A percentile compares a stretch with the other conserved stretches of the same genome.
These are phyloP conservation scores for Prillingera fragicola DNA, from an alignment of 1,284 basidiomycete species.

Conservation along the genomic window DNA sequence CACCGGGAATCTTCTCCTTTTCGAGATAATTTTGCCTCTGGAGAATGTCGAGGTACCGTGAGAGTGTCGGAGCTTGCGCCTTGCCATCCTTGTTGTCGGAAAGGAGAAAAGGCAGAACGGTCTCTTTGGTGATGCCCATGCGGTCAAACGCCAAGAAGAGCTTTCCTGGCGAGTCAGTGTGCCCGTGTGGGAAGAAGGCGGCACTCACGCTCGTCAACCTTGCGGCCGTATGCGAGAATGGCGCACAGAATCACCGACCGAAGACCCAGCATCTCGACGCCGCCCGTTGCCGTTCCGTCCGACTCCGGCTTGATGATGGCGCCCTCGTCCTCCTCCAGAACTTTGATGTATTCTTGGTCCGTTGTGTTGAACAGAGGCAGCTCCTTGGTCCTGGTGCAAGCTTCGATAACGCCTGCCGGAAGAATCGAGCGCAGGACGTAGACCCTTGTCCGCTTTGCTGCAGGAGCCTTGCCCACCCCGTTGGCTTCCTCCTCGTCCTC, in stretches of 20 bases:
- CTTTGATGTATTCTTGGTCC: conserved; percentile 6
- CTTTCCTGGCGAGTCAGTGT: conserved; percentile 19
- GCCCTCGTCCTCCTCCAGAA: conserved; percentile 32
- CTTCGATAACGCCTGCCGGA: conserved; percentile 21
- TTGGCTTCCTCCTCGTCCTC: conserved; percentile 23
- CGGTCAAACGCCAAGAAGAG: conserved; percentile 33
- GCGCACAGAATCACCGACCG: conserved; percentile 43
- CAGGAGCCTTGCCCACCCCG: conserved; percentile 1
- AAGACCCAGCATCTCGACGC: conserved; percentile 39
- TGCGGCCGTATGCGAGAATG: conserved; percentile 35
- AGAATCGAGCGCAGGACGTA: conserved; percentile 43
- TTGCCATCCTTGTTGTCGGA: conserved; percentile 20
- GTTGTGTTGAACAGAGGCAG: conserved; percentile 20
- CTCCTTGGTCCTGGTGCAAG: conserved; percentile 26
- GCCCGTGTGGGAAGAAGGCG: background rate
- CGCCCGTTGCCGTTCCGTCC: conserved; percentile 32
- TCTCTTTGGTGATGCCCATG: conserved; percentile 36
- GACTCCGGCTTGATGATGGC: conserved; percentile 42
- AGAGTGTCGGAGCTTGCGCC: conserved; percentile 39
- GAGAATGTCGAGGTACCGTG: conserved; percentile 42
- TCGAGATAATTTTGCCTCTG: conserved; percentile 41
- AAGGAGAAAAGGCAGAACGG: conserved; percentile 34
- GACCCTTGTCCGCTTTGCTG: conserved; percentile 16
- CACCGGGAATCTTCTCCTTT: conserved; percentile 23
- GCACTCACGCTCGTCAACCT: conserved; percentile 36